phyloP scores from a whole-genome alignment of 306 rosid genomes.

The Prinsepia uniflora region DNA sequence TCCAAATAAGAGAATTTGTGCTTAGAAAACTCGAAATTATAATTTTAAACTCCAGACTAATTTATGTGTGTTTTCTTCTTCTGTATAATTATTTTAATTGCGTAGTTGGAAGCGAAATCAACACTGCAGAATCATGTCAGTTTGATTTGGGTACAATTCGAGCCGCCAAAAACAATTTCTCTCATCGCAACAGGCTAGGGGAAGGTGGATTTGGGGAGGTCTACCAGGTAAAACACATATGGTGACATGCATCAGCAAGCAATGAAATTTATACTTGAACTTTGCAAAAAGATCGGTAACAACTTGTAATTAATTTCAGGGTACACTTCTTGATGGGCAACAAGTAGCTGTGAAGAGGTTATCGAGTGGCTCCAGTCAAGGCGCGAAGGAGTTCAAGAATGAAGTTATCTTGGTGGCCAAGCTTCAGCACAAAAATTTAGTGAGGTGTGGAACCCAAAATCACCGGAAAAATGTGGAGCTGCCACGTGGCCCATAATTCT shows the following conservation, averaged over 20 bases:
- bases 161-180: slow-evolving; percentile 25
- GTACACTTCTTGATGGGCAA: slow-evolving; percentile 20
- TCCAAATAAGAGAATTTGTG: too few species aligned
- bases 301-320: slow-evolving; percentile 16
- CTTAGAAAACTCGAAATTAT: too few species aligned
- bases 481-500: too few species aligned
- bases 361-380: slow-evolving; percentile 18
- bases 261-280: neutral
- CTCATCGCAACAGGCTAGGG: slow-evolving; percentile 23
- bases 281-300: neutral
- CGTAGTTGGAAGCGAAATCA: slow-evolving; percentile 1
- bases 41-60: too few species aligned
- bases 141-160: slow-evolving; percentile 21
- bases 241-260: neutral
- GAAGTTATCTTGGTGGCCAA: slow-evolving; percentile 25
- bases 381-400: slow-evolving; percentile 16
- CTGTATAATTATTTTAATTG: neutral
- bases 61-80: neutral
- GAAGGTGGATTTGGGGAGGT: slow-evolving; percentile 33
- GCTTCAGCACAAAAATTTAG: slow-evolving; percentile 29
- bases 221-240: slow-evolving; percentile 6
- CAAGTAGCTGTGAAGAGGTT: slow-evolving; percentile 27
- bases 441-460: too few species aligned
- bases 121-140: slow-evolving; percentile 19
- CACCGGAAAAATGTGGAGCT: too few species aligned